Evolutionary conservation across 1,284 basidiomycete genomes (phyloP), one percentile per base, ranked within the genome.

Genomic region (Schizopora paradoxa): DNA sequence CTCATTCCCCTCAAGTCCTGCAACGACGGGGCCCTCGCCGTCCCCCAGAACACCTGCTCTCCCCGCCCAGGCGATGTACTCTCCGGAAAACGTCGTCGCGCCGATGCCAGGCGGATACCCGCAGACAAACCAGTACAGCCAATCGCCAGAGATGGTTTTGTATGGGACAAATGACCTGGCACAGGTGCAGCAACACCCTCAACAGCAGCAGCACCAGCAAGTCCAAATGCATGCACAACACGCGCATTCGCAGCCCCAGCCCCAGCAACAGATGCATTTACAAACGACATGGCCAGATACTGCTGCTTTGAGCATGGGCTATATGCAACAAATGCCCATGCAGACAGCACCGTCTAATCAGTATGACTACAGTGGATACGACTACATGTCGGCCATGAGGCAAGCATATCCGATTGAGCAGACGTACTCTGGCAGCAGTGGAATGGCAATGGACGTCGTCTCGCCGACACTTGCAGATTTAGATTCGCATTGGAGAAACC

Each of bases 1-100:
- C 1, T 73, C 76, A 0, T 68, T 70, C 6, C 69, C 75, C 1
- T 69, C 72, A 2, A 65, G 64, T 6, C 56, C 57, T 18, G 57
- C 50, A 21, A 50, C 47, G 19, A 14, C 53, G 51, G 34, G 38
- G 58, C 56, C 56, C 57, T 57, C 61, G 35, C 57, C 58, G 41
- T 49, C 57, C 11, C 52, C 50, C 33, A 52, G 53, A 41, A 44
- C 42, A 28, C 54, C 28, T 21, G 41, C 45, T 22, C 41, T 51
- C 11, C 49, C 21, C 38, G 45, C 48, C 33, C 59, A 58, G 29
- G 52, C 55, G 37, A 47, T 56, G 14, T 22, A 55, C 33, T n/a
- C 16, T 11, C 46, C 42, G 8, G 41, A 43, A 14, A 19, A 29
- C 2, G 43, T 36, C 35, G n/a, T 28, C 10, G 38, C 47, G 13